Evolutionary conservation across 441 rosid genomes (phyloP).

Genomic region (Flueggea neowawraea): DNA sequence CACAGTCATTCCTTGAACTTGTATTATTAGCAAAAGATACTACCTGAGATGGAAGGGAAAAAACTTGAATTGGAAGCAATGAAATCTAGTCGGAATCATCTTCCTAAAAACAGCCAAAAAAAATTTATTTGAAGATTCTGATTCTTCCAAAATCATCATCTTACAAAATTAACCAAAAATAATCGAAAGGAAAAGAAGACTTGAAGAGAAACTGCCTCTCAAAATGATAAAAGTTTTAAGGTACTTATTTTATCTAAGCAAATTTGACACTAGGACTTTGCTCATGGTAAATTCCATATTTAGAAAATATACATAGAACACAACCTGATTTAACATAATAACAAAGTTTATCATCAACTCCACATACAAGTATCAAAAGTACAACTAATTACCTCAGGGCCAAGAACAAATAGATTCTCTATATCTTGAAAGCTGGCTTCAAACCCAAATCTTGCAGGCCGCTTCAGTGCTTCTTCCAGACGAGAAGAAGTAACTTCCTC

Average conservation of each 20-base stretch:
- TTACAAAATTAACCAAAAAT: not conserved
- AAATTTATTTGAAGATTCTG: not conserved
- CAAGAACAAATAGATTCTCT: slow-evolving; percentile 60
- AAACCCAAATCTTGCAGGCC: slow-evolving; percentile 49
- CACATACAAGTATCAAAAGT: not conserved
- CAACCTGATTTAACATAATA: not conserved
- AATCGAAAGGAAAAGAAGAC: too few species aligned
- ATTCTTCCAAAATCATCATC: not conserved
- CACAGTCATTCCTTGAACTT: slow-evolving; percentile 39
- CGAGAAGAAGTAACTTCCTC: slow-evolving; percentile 29
- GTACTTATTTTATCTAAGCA: too few species aligned
- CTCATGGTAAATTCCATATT: not conserved
- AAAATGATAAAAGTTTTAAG: too few species aligned
- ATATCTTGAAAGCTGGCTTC: slow-evolving; percentile 52
- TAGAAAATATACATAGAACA: not conserved
- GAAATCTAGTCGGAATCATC: not conserved
- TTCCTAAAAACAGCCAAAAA: not conserved
- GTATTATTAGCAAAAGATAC: slow-evolving; percentile 45
- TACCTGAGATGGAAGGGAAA: slow-evolving; percentile 43
- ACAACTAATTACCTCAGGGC: slow-evolving; percentile 59
- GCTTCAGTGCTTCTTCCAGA: slow-evolving; percentile 50
- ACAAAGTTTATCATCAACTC: not conserved
- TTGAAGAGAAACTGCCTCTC: too few species aligned
- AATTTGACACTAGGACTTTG: too few species aligned
- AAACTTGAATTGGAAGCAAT: not conserved